phyloP scores from a whole-genome alignment of 2,329 filamentous ascomycete species.

The Achaetomium macrosporum region DNA sequence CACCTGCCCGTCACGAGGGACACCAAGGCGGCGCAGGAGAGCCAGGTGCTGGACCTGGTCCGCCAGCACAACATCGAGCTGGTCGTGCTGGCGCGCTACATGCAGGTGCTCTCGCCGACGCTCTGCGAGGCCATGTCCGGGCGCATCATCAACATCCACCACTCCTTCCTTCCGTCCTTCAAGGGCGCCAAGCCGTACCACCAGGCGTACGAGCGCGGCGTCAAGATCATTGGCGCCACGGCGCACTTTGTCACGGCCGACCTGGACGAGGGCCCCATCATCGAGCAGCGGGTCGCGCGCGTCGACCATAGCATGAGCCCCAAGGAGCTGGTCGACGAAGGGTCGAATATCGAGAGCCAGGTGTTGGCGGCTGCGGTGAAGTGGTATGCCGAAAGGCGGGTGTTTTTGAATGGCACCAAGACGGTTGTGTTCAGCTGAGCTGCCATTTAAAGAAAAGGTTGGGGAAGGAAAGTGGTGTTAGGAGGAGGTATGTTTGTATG shows the following conservation, averaged over 20 bases:
- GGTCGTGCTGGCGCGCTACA: slow-evolving; percentile 76
- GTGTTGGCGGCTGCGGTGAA: slow-evolving; percentile 76
- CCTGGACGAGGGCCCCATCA: slow-evolving; percentile 80
- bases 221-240: slow-evolving; percentile 83
- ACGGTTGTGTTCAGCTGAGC: slow-evolving; percentile 22
- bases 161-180: slow-evolving; percentile 79
- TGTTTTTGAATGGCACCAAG: slow-evolving; percentile 50
- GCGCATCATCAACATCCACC: slow-evolving; percentile 88
- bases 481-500: too few relatives aligned
- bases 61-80: slow-evolving; percentile 66
- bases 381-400: slow-evolving; percentile 72
- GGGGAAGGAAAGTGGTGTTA: too few relatives aligned
- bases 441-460: too few relatives aligned
- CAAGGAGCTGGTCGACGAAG: slow-evolving; percentile 71
- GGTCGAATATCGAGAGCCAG: slow-evolving; percentile 78
- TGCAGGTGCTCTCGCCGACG: slow-evolving; percentile 74
- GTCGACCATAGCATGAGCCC: slow-evolving; percentile 73
- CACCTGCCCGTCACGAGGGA: slow-evolving; percentile 75
- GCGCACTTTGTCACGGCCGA: slow-evolving; percentile 84
- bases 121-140: slow-evolving; percentile 76
- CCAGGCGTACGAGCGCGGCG: slow-evolving; percentile 77
- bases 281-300: slow-evolving; percentile 73
- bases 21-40: slow-evolving; percentile 70
- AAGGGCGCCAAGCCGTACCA: slow-evolving; percentile 87
- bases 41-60: slow-evolving; percentile 64